These are phyloP conservation scores for Chrysoporthe deuterocubensis DNA, from an alignment of 2,329 filamentous ascomycete genomes.

Conservation along the genomic window DNA sequence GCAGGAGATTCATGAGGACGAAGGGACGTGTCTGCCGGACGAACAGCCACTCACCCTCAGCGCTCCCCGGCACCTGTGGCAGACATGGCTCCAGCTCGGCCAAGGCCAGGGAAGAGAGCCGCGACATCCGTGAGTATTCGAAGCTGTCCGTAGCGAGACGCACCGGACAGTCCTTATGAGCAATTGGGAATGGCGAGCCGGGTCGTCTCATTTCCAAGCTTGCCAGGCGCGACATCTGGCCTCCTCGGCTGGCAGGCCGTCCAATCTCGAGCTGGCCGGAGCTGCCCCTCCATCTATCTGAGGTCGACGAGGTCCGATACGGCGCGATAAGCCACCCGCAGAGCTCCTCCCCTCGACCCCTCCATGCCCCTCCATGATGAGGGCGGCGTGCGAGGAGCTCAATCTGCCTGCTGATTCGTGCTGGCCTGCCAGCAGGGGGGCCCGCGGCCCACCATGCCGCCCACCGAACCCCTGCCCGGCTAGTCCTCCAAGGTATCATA, in stretches of 20 bases:
- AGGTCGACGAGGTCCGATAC: constrained; percentile 11
- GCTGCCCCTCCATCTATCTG: constrained; percentile 25
- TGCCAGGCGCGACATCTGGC: constrained; percentile 18
- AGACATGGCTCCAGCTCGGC: not conserved
- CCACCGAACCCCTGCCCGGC: constrained; percentile 10
- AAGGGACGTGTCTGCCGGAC: not conserved
- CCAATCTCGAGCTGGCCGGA: constrained; percentile 21
- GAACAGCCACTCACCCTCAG: not conserved
- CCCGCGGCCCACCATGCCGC: not conserved
- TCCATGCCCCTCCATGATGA: constrained; percentile 28
- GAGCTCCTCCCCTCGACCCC: constrained; percentile 23
- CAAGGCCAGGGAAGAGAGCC: not conserved
- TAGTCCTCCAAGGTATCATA: not conserved
- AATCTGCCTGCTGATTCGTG: constrained; percentile 13
- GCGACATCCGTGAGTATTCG: not conserved
- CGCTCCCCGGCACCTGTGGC: not conserved
- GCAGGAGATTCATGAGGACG: not conserved
- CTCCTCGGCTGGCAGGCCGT: constrained; percentile 19
- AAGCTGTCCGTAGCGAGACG: constrained; percentile 10
- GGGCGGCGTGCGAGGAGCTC: constrained; percentile 15
- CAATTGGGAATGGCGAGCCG: constrained; percentile 21
- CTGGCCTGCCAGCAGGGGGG: constrained; percentile 10
- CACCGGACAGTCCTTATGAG: constrained; percentile 24
- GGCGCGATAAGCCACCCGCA: constrained; percentile 20
- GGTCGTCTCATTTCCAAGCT: constrained; percentile 13